A percentile compares a stretch with the other conserved stretches of the same genome.
These are phyloP conservation scores for Cucurbita argyrosperma DNA, from an alignment of 306 rosid species.

Conservation along the genomic window DNA sequence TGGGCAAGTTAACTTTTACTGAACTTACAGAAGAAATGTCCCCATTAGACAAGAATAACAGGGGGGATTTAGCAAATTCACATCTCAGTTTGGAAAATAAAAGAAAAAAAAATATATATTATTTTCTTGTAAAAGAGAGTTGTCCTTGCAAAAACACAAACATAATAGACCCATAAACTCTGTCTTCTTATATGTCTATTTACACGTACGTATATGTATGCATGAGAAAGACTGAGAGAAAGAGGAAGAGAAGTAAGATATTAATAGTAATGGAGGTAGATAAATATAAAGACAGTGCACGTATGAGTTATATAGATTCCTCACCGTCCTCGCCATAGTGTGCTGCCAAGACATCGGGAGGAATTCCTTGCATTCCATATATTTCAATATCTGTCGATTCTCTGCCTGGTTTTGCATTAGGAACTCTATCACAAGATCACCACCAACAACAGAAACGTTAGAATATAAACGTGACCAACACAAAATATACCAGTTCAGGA, in stretches of 20 bases:
- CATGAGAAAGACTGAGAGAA: neutral
- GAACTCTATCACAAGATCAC: slow-evolving; percentile 44
- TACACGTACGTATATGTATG: neutral
- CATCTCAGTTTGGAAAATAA: neutral
- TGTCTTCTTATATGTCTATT: neutral
- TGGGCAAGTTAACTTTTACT: neutral
- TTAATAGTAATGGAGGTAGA: neutral
- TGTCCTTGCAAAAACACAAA: neutral
- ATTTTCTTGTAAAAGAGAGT: neutral
- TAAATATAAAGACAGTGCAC: neutral
- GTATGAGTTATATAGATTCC: neutral
- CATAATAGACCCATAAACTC: neutral
- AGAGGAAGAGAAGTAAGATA: neutral
- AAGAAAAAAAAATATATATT: neutral
- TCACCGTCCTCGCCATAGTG: slow-evolving; percentile 96
- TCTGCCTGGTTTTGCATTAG: slow-evolving; percentile 84
- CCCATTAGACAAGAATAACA: neutral
- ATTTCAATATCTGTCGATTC: slow-evolving; percentile 91
- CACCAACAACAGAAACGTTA: neutral
- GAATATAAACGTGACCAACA: neutral
- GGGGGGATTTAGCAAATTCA: neutral
- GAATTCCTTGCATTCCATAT: slow-evolving; percentile 99
- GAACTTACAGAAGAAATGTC: neutral
- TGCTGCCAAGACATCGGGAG: slow-evolving; percentile 76
- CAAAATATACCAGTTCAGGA: neutral